Conservation (phyloP, 2,329 filamentous ascomycete species). For the Microascus cirrosus region DNA sequence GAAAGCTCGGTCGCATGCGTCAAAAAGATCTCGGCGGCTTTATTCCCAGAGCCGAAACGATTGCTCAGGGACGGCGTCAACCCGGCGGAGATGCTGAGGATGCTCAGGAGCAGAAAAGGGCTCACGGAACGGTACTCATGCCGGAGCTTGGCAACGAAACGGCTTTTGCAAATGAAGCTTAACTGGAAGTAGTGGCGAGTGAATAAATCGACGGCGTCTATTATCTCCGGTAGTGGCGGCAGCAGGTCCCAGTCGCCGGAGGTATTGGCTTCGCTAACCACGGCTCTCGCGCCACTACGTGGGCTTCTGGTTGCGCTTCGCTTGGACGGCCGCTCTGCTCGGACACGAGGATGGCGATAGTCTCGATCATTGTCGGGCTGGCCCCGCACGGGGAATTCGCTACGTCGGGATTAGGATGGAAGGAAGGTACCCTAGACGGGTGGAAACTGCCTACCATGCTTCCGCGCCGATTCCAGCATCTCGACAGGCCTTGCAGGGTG, state of each 20-base stretch:
- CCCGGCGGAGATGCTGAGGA: slow-evolving; percentile 45
- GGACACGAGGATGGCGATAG: slow-evolving; percentile 42
- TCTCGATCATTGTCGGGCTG: slow-evolving; percentile 42
- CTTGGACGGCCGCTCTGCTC: slow-evolving; percentile 32
- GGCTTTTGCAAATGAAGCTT: slow-evolving; percentile 44
- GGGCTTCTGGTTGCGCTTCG: slow-evolving; percentile 22
- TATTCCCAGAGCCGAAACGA: slow-evolving; percentile 38
- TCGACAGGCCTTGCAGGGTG: slow-evolving; percentile 40
- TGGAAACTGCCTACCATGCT: slow-evolving; percentile 33
- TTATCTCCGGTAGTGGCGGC: slow-evolving; percentile 34
- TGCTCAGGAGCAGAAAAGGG: slow-evolving; percentile 41
- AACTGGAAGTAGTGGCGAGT: slow-evolving; percentile 47
- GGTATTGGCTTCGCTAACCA: slow-evolving; percentile 10
- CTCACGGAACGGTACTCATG: slow-evolving; percentile 35
- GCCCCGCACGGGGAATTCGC: slow-evolving; percentile 40
- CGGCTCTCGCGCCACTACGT: slow-evolving; percentile 16
- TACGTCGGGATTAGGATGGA: slow-evolving; percentile 11
- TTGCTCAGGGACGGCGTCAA: slow-evolving; percentile 35
- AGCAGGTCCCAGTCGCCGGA: slow-evolving; percentile 36
- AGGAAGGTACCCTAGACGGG: too few relatives aligned
- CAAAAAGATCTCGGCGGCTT: slow-evolving; percentile 42
- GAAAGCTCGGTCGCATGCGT: slow-evolving; percentile 35
- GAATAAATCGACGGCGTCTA: slow-evolving; percentile 42
- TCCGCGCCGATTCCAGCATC: slow-evolving; percentile 34
- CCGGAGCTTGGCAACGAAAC: slow-evolving; percentile 34